Evolutionary conservation across 768 basidiomycete genomes (phyloP), one percentile per base, ranked within the genome.

Genomic region (Porphyrellus cyaneotinctus): DNA sequence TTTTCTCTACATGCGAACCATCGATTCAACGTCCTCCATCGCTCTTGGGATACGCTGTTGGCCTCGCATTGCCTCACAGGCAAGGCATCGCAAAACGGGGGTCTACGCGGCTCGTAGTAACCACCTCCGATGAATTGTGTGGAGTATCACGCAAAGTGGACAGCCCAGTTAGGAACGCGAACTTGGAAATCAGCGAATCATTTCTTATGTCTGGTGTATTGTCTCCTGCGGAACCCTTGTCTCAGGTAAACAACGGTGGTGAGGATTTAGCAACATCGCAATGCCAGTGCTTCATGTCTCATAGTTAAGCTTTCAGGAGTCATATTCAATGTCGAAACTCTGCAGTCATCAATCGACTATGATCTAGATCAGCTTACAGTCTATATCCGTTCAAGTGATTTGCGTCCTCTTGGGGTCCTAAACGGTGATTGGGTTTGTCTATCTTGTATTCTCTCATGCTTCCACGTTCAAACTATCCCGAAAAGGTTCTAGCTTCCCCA

Each of bases 351-450:
- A 2, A 58, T 74, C 13, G 70, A 75, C 26, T 15, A 37, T 2
- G 44, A 64, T 11, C 59, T 75, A 32, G 82, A 85, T 48, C 77
- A 85, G 45, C 72, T 70, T 37, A 78, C 84, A 4, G 58, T 90
- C 0, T 88, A 85, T 64, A 58, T 88, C 31, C 76, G 78, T 30
- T 82, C 86, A 2, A 62, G 74, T n/a, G 83, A 87, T 52, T 73
- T 93, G 15, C 77, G 80, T 35, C 78, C 74, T 47, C 70, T 88
- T 37, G 89, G 91, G 14, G 65, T 85, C 7, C 73, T 89, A 45
- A 79, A 80, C 56, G 85, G 85, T 30, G 90, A 91, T 62, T 93
- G 91, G 91, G 91, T 88, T 67, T 41, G 76, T 58, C 10, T 42
- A 43, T n/a, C n/a, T 49, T 35, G 36, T 32, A 2, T 33, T 31